Conservation (phyloP, 768 basidiomycete species). For the Dacryopinax primogenitus region DNA sequence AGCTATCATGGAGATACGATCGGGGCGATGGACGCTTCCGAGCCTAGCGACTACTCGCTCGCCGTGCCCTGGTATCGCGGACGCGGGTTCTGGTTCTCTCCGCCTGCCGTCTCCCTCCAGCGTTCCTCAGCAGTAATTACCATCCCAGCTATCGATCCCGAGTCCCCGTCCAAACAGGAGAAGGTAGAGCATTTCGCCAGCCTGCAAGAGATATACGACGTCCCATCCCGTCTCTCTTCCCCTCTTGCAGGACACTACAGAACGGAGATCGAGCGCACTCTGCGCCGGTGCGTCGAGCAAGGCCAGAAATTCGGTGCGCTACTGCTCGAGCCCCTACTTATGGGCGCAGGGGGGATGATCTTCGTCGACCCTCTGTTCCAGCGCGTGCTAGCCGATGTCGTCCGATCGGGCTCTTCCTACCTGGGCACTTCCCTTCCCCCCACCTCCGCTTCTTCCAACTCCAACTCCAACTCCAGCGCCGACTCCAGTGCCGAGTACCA, state of each 20-base stretch:
- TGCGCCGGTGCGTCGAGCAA: slow-evolving; percentile 36
- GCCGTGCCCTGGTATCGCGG: slow-evolving; percentile 93
- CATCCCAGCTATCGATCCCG: slow-evolving; percentile 34
- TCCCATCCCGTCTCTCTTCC: slow-evolving; percentile 45
- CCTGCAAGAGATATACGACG: slow-evolving; percentile 54
- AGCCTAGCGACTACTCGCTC: slow-evolving; percentile 56
- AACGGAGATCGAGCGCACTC: slow-evolving; percentile 39
- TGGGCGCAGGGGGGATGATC: slow-evolving; percentile 95
- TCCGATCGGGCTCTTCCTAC: slow-evolving; percentile 34
- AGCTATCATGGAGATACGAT: slow-evolving; percentile 98
- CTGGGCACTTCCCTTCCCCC: too few species aligned
- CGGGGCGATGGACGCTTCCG: slow-evolving; percentile 91
- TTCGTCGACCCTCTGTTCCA: slow-evolving; percentile 98
- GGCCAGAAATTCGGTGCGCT: slow-evolving; percentile 43
- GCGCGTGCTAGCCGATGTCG: slow-evolving; percentile 67
- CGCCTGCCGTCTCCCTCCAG: slow-evolving; percentile 62
- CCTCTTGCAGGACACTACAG: slow-evolving; percentile 54
- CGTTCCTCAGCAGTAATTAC: slow-evolving; percentile 44
- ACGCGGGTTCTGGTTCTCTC: slow-evolving; percentile 87
- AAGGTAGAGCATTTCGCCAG: slow-evolving; percentile 29
- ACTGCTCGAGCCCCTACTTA: slow-evolving; percentile 79
- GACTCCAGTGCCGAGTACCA: slow-evolving; percentile 17
- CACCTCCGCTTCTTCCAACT: too few species aligned
- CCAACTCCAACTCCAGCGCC: not conserved
- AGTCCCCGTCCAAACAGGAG: slow-evolving; percentile 25